Percentiles rank a stretch among this genome's conserved stretches.
phyloP scores from a whole-genome alignment of 2,329 filamentous ascomycete species.

The Fonsecaea pedrosoi region DNA sequence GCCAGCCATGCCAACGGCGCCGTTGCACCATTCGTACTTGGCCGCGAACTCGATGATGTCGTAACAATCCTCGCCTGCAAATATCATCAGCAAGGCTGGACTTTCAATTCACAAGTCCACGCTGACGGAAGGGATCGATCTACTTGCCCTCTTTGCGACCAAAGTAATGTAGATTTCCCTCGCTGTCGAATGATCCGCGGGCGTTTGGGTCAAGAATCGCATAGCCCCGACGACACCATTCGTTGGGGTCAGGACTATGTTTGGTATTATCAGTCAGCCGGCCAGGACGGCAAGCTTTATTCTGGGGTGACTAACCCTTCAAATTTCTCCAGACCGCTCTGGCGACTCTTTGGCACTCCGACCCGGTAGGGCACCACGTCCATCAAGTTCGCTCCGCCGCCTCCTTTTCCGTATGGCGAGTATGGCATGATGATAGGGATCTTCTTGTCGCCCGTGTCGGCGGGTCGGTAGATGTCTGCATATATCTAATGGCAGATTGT shows the following conservation, averaged over 20 bases:
- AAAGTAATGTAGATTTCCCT: slow-evolving; percentile 47
- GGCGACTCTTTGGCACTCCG: slow-evolving; percentile 43
- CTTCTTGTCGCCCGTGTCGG: slow-evolving; percentile 31
- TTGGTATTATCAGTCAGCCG: background rate
- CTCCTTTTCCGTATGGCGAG: slow-evolving; percentile 44
- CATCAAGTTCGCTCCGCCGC: slow-evolving; percentile 32
- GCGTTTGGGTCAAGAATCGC: slow-evolving; percentile 44
- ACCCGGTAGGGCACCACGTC: slow-evolving; percentile 40
- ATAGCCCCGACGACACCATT: slow-evolving; percentile 43
- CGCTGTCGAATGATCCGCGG: slow-evolving; percentile 41
- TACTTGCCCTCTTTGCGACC: slow-evolving; percentile 48
- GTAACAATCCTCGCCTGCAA: slow-evolving; percentile 51
- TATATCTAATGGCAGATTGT: slow-evolving; percentile 32
- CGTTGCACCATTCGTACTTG: slow-evolving; percentile 54
- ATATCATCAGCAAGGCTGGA: too few species aligned
- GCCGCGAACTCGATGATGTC: slow-evolving; percentile 55
- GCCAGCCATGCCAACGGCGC: slow-evolving; percentile 52
- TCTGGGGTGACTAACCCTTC: slow-evolving; percentile 32
- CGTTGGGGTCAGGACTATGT: slow-evolving; percentile 41
- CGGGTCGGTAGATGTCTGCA: slow-evolving; percentile 43
- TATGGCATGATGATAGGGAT: slow-evolving; percentile 43
- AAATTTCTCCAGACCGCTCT: slow-evolving; percentile 36
- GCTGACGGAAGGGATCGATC: too few species aligned
- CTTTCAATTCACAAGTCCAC: too few species aligned
- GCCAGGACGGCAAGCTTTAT: background rate